phyloP scores from a whole-genome alignment of 495 filamentous ascomycete species.

The Trichodelitschia bisporula region DNA sequence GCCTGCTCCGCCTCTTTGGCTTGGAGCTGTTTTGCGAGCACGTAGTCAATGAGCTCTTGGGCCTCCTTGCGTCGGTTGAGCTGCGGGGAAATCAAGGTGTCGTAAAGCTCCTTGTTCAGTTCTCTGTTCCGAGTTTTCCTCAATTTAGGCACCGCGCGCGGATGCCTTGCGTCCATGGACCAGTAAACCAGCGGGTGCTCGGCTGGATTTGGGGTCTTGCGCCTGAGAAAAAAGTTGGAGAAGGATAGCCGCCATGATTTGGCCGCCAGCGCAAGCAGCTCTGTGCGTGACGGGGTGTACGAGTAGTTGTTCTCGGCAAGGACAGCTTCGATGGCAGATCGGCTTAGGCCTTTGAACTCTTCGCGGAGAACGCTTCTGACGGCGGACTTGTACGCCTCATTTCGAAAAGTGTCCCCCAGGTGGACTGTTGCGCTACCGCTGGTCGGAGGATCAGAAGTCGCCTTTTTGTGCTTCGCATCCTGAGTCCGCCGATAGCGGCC shows the following conservation, averaged over 20 bases:
- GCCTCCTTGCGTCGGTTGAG: constrained; percentile 25
- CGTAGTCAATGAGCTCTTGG: constrained; percentile 35
- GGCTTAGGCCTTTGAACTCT: constrained; percentile 63
- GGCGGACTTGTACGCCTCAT: constrained; percentile 42
- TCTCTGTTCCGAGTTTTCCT: too few relatives aligned
- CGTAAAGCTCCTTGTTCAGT: constrained; percentile 55
- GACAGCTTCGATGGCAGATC: constrained; percentile 63
- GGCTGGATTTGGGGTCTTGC: constrained; percentile 33
- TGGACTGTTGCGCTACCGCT: constrained; percentile 2
- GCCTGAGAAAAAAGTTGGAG: constrained; percentile 42
- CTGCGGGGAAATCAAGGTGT: constrained; percentile 39
- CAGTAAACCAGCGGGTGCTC: constrained; percentile 42
- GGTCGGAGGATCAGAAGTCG: too few relatives aligned
- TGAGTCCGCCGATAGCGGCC: constrained; percentile 28
- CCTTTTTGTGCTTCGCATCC: too few relatives aligned
- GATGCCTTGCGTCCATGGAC: too few relatives aligned
- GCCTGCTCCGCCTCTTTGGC: constrained; percentile 45
- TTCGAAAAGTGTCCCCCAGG: constrained; percentile 42
- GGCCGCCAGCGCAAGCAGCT: constrained; percentile 44
- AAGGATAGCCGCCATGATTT: constrained; percentile 76
- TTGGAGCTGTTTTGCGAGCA: constrained; percentile 43
- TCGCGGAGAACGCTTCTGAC: constrained; percentile 35
- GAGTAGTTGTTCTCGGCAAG: constrained; percentile 78
- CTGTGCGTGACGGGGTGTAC: constrained; percentile 53
- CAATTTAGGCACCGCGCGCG: too few relatives aligned